Conservation (phyloP, 306 rosid genomes). For the Notholithocarpus densiflorus region DNA sequence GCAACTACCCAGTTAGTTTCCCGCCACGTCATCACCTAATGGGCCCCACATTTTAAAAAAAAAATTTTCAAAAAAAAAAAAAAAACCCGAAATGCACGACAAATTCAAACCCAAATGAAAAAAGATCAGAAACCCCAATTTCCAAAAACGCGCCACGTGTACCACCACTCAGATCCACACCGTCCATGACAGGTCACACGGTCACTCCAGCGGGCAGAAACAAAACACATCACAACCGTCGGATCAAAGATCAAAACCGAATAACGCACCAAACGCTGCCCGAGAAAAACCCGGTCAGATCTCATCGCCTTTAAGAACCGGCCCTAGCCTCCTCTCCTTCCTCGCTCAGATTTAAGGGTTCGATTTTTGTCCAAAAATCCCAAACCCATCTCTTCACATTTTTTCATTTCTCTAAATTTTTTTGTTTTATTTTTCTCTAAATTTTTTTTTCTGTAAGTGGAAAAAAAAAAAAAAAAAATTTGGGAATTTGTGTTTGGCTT, state of each 20-base stretch:
- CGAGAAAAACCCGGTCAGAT: slow-evolving; percentile 69
- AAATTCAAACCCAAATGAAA: slow-evolving; percentile 45
- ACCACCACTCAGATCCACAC: background rate
- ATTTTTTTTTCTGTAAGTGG: no score
- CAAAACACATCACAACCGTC: background rate
- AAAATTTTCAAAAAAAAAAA: no score
- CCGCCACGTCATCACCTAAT: slow-evolving; percentile 38
- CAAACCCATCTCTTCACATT: slow-evolving; percentile 41
- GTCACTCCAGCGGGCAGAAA: slow-evolving; percentile 39
- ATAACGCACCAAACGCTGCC: slow-evolving; percentile 33
- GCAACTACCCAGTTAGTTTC: slow-evolving; percentile 24
- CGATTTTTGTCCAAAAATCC: slow-evolving; percentile 16
- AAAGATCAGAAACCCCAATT: no score
- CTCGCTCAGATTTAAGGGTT: slow-evolving; percentile 75
- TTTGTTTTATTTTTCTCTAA: background rate
- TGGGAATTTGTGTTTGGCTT: background rate
- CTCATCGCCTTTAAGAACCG: slow-evolving; percentile 81
- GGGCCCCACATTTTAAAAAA: slow-evolving; percentile 30
- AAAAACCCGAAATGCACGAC: slow-evolving; percentile 58
- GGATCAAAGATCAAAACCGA: slow-evolving; percentile 2
- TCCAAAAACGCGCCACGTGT: slow-evolving; percentile 37
- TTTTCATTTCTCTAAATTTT: background rate
- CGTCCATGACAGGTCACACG: slow-evolving; percentile 56
- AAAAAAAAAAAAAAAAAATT: background rate
- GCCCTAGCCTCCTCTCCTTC: slow-evolving; percentile 39